Conservation (phyloP, 139 green algal genomes). For the Chlamydomonas incerta region DNA sequence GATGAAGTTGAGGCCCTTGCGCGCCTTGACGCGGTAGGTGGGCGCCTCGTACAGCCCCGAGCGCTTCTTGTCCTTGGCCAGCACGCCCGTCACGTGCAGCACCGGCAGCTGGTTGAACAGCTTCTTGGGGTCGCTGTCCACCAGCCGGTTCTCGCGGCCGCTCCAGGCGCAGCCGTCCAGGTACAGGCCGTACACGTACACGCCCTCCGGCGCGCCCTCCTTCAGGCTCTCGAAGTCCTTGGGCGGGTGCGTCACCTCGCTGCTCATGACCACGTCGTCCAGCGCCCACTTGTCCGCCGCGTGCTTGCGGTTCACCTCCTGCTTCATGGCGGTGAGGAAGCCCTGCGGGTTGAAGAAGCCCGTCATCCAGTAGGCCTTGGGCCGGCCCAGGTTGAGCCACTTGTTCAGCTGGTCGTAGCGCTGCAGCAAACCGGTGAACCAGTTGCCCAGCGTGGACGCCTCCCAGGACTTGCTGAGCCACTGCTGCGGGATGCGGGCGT, state of each 20-base stretch:
- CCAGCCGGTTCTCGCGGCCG: conserved; percentile 83
- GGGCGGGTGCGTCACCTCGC: conserved; percentile 86
- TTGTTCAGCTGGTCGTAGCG: conserved; percentile 92
- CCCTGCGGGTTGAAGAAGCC: conserved; percentile 97
- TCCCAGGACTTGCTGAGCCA: conserved; percentile 91
- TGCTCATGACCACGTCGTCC: conserved; percentile 94
- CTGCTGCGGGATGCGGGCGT: conserved; percentile 80
- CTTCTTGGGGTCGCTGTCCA: conserved; percentile 94
- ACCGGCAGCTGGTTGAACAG: conserved; percentile 90
- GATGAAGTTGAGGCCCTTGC: conserved; percentile 92
- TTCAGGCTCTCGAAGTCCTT: conserved; percentile 89
- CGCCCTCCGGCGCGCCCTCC: conserved; percentile 86
- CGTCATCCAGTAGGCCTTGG: conserved; percentile 93
- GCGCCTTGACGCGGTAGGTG: conserved; percentile 85
- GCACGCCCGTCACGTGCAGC: conserved; percentile 89
- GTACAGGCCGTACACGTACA: conserved; percentile 95
- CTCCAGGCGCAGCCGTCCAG: conserved; percentile 95
- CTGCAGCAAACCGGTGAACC: conserved; percentile 90
- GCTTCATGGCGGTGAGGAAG: conserved; percentile 95
- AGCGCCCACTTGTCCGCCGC: conserved; percentile 94
- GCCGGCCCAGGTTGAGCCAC: conserved; percentile 90
- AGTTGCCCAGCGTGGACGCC: conserved; percentile 83
- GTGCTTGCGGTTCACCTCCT: conserved; percentile 91
- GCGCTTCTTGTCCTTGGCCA: conserved; percentile 82
- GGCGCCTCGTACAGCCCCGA: conserved; percentile 83